Evolutionary conservation across 75 land plant genomes (phyloP).

Genomic region (Pinus albicaulis): DNA sequence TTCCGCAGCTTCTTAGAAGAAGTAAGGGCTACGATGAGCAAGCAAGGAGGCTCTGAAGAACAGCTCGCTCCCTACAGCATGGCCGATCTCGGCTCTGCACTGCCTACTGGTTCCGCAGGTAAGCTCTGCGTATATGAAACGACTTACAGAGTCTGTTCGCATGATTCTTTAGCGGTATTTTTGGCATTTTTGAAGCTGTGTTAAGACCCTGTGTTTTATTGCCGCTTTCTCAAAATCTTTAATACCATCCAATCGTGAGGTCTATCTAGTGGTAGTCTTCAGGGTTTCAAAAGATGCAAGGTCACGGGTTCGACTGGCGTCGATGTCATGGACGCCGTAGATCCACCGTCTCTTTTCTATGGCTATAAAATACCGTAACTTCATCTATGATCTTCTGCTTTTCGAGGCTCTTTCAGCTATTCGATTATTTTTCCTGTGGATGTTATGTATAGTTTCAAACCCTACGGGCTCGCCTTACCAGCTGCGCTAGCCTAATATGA

Average conservation of each 20-base stretch:
- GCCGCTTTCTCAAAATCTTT: no score
- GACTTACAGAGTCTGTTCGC: not conserved
- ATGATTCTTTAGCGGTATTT: not conserved
- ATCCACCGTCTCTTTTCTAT: no score
- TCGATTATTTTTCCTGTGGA: no score
- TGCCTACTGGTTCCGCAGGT: constrained; percentile 29
- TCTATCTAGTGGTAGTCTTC: not conserved
- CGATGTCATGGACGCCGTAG: no score
- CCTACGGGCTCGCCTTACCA: no score
- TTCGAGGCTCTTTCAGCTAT: no score
- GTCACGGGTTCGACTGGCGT: not conserved
- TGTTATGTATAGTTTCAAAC: no score
- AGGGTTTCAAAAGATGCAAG: not conserved
- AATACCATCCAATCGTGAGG: not conserved
- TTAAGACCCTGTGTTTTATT: not conserved
- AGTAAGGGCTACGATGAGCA: not conserved
- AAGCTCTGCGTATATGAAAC: not conserved
- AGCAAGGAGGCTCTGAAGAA: constrained; percentile 23
- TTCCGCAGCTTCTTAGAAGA: not conserved
- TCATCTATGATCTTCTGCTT: no score
- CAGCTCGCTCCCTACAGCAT: constrained; percentile 25
- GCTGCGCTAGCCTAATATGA: no score
- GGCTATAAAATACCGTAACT: no score
- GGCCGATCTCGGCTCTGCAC: constrained; percentile 49
- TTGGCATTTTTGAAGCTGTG: not conserved